Evolutionary conservation across 306 rosid species (phyloP), one percentile per base, ranked within the genome.

Genomic region (Pueraria montana): DNA sequence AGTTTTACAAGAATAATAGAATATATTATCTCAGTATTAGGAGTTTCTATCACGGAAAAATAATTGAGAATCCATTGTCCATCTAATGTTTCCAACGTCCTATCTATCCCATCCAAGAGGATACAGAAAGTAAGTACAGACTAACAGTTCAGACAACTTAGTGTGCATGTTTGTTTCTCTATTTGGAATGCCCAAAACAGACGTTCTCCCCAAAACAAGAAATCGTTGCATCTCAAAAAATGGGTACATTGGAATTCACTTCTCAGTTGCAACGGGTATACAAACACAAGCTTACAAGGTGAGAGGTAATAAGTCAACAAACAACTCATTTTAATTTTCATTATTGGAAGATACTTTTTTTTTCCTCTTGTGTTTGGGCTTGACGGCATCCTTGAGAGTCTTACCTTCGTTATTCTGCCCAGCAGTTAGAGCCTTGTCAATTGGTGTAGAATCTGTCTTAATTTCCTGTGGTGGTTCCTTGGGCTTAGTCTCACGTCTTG

Each of bases 341-440:
- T 67, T 74, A n/a, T 53, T 62, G 59, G 90, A 72, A 80, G 88
- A n/a, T 58, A 76, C 46, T 56, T 68, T 90, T 81, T 90, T 92
- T 86, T 85, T 90, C 66, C 96, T 91, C 83, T 46, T 91, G 87
- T 89, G 83, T 81, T 93, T 92, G 59, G 90, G 89, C 82, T 92
- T 94, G 82, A 94, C 98, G 3, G 97, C 98, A 84, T 92, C 98
- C 82, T 85, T 87, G 72, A 94, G 79, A 58, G 94, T 91, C 81
- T 87, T 92, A 72, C 78, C 92, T 83, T 85, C 91, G 61, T 77
- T 86, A 20, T 52, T 83, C 83, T 42, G 85, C 52, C 43, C 80
- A 36, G 77, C 50, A 71, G 80, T 75, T 73, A 69, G 83, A 56
- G 75, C 58, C 6, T 64, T 61, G 77, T 82, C 86, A 49, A 75